Evolutionary conservation across 2,329 filamentous ascomycete species (phyloP).

Genomic region (Fusarium sarcochroum): DNA sequence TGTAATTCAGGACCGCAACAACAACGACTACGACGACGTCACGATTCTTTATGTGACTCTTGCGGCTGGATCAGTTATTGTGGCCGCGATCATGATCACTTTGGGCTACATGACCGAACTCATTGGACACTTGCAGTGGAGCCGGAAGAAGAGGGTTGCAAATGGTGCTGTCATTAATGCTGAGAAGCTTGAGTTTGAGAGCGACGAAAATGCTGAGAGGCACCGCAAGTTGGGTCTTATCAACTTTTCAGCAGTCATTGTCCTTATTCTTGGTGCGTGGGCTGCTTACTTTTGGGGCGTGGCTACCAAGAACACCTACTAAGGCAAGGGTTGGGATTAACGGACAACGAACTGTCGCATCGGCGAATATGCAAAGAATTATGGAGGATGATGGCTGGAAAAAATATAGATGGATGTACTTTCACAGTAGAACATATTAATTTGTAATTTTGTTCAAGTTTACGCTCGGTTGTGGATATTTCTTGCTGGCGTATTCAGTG

Average conservation of each 20-base stretch:
- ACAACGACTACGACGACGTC: conserved; percentile 69
- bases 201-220: conserved; percentile 50
- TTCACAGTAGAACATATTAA: too few species aligned
- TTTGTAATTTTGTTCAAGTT: too few species aligned
- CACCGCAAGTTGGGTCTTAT: conserved; percentile 59
- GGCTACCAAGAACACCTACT: conserved; percentile 61
- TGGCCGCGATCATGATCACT: conserved; percentile 58
- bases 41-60: conserved; percentile 69
- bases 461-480: too few species aligned
- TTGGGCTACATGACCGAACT: conserved; percentile 57
- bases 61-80: conserved; percentile 62
- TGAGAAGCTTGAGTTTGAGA: conserved; percentile 58
- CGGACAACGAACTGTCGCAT: too few species aligned
- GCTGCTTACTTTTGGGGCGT: conserved; percentile 73
- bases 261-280: conserved; percentile 67
- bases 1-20: conserved; percentile 69
- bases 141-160: conserved; percentile 64
- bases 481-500: too few species aligned
- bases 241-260: conserved; percentile 60
- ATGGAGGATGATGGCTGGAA: too few species aligned
- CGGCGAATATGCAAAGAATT: too few species aligned
- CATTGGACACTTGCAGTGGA: conserved; percentile 69
- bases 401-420: too few species aligned
- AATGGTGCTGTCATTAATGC: conserved; percentile 61
- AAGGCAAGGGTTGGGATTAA: too few species aligned